Evolutionary conservation across 2,329 filamentous ascomycete species (phyloP), one percentile per base, ranked within the genome.

Genomic region (Hymenoscyphus salicellus): DNA sequence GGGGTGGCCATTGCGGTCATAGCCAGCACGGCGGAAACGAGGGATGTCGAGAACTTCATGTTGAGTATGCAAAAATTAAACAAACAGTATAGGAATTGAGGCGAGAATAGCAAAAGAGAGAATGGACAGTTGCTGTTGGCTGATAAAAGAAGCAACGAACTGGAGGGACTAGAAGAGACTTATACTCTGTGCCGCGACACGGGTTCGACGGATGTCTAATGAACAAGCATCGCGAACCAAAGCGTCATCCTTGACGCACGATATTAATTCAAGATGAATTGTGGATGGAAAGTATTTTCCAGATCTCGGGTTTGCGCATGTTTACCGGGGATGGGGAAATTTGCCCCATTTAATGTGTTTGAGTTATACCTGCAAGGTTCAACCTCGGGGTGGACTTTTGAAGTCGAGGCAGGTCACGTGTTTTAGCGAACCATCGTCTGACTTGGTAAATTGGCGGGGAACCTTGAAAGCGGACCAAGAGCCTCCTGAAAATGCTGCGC

Each of bases 31-130:
- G 62, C 41, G n/a, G 63, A 55, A 58, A 63, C 38, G 52, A 63
- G 26, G 36, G 55, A 58, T 36, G 63, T 60, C 16, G 65, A 61
- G 58, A 67, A 67, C 59, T 67, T 67, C 65, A 67, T 67, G 8
- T 60, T 60, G 38, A 60, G 11, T 5, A 23, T 5, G 46, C 20
- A 49, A 49, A 49, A 23, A 26, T 49, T 49, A 49, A 6, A 49
- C 46, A 26, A 23, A 23, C 10, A 26, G 20, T 26, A 26, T 11
- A 14, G 8, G n/a, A 20, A 26, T 23, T 46, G 46, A 49, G 46
- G 10, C 10, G 46, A 49, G 7, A 49, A 49, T 20, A 49, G 46
- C 46, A 49, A 49, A 49, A 49, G 41, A 46, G 46, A 23, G 46
- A 49, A 23, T 26, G 46, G 8, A 49, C 46, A 49, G 20, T 26